Percentiles rank a stretch among this genome's conserved stretches.
Conservation (phyloP, 768 basidiomycete genomes). For the Pluteus cervinus region DNA sequence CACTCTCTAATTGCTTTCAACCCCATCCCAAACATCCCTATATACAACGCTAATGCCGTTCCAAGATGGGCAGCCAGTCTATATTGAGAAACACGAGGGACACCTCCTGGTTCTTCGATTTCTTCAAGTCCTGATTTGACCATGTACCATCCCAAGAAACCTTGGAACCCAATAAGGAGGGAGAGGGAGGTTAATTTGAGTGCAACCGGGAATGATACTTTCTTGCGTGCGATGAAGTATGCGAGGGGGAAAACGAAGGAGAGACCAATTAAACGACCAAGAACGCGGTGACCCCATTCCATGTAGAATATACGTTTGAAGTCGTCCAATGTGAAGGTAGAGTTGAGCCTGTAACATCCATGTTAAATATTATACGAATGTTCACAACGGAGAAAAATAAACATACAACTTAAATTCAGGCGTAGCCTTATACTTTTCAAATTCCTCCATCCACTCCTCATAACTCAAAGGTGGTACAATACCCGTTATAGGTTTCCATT, state of each 20-base stretch:
- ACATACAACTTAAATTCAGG: conserved; percentile 95
- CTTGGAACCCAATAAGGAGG: conserved; percentile 84
- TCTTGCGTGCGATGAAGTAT: conserved; percentile 71
- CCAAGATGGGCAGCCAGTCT: conserved; percentile 91
- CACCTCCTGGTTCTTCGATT: conserved; percentile 73
- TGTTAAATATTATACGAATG: conserved; percentile 1
- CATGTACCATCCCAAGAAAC: conserved; percentile 98
- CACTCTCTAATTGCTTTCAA: conserved; percentile 74
- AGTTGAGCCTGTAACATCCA: conserved; percentile 62
- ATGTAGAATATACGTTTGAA: conserved; percentile 97
- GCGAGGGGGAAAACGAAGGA: conserved; percentile 79
- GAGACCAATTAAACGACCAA: conserved; percentile 82
- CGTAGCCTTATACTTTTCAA: conserved; percentile 89
- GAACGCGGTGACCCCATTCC: conserved; percentile 96
- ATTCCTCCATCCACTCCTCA: conserved; percentile 81
- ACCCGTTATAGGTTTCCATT: conserved; percentile 94
- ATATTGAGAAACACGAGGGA: conserved; percentile 96
- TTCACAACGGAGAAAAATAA: not conserved
- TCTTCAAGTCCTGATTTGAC: conserved; percentile 93
- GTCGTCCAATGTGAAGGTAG: conserved; percentile 77
- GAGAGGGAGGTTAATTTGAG: conserved; percentile 67
- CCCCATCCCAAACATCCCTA: conserved; percentile 84
- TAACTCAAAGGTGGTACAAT: conserved; percentile 74
- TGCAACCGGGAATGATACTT: conserved; percentile 59
- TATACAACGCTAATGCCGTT: conserved; percentile 87